Evolutionary conservation across 257 asterid species (phyloP).

Genomic region (Verbena officinalis): DNA sequence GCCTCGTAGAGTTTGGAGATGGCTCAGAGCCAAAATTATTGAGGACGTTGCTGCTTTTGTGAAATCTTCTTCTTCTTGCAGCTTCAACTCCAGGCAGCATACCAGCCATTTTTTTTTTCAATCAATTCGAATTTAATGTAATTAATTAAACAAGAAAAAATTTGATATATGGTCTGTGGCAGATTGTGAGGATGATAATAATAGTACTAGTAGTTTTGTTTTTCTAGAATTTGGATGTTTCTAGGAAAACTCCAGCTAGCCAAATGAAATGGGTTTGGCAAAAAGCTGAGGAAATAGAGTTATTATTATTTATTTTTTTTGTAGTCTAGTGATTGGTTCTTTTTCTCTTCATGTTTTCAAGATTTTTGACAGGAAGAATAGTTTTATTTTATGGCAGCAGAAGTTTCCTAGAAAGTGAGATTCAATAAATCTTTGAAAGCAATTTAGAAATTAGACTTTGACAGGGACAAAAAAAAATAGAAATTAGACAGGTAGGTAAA

Average conservation of each 20-base stretch:
- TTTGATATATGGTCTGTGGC: not conserved
- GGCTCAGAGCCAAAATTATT: conserved; percentile 10
- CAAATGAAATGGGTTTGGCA: not conserved
- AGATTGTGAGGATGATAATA: not conserved
- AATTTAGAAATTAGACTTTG: conserved; percentile 4
- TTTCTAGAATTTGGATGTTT: not conserved
- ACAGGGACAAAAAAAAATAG: too few relatives aligned
- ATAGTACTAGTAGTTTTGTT: too few relatives aligned
- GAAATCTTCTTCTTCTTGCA: conserved; percentile 51
- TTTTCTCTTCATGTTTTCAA: not conserved
- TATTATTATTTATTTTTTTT: not conserved
- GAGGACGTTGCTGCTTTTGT: conserved; percentile 16
- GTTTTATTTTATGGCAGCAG: not conserved
- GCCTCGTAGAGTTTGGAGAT: conserved; percentile 39
- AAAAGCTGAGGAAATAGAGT: not conserved
- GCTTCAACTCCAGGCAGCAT: conserved; percentile 54
- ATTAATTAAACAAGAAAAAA: not conserved
- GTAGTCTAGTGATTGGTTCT: not conserved
- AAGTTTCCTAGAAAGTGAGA: conserved; percentile 25
- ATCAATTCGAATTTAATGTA: not conserved
- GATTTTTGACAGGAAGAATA: not conserved
- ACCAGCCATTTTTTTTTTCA: conserved; percentile 40
- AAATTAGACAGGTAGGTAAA: too few relatives aligned
- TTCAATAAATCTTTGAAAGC: conserved; percentile 2
- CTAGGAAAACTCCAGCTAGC: not conserved